Percentiles rank a stretch among this genome's conserved stretches.
Conservation (phyloP, 2,329 filamentous ascomycete species). For the Pyrenochaeta sp. region DNA sequence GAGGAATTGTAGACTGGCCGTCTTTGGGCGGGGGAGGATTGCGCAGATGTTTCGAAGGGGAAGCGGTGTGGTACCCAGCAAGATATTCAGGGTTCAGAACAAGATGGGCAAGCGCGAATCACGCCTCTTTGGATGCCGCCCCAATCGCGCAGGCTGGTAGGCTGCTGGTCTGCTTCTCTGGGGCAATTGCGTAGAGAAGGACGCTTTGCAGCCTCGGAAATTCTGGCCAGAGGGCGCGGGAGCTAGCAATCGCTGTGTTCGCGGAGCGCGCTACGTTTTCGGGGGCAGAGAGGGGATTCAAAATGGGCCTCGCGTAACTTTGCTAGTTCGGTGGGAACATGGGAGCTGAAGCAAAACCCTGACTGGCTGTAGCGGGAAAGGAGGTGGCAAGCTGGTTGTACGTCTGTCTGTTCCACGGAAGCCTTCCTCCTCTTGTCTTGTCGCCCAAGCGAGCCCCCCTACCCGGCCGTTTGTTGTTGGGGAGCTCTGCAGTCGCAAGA, state of each 20-base stretch:
- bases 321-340: slow-evolving; percentile 21
- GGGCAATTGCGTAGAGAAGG: slow-evolving; percentile 7
- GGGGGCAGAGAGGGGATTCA: slow-evolving; percentile 16
- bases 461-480: slow-evolving; percentile 54
- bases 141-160: slow-evolving; percentile 3
- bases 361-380: slow-evolving; percentile 12
- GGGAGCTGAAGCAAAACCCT: slow-evolving; percentile 2
- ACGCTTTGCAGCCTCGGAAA: slow-evolving; percentile 2
- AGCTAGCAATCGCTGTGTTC: slow-evolving; percentile 27
- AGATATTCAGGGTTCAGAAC: slow-evolving; percentile 33
- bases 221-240: slow-evolving; percentile 35
- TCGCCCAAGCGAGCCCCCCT: neutral
- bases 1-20: slow-evolving; percentile 10
- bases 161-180: slow-evolving; percentile 5
- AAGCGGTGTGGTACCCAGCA: slow-evolving; percentile 40
- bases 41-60: slow-evolving; percentile 34
- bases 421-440: neutral
- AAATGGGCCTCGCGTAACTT: slow-evolving; percentile 28
- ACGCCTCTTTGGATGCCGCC: slow-evolving; percentile 12
- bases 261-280: slow-evolving; percentile 29
- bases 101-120: slow-evolving; percentile 38
- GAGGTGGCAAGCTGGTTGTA: slow-evolving; percentile 19
- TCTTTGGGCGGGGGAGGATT: slow-evolving; percentile 25
- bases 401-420: neutral
- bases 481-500: slow-evolving; percentile 1